Evolutionary conservation across 192 early-diverging fungal genomes (phyloP), one percentile per base, ranked within the genome.

Genomic region (Geosiphon pyriformis): DNA sequence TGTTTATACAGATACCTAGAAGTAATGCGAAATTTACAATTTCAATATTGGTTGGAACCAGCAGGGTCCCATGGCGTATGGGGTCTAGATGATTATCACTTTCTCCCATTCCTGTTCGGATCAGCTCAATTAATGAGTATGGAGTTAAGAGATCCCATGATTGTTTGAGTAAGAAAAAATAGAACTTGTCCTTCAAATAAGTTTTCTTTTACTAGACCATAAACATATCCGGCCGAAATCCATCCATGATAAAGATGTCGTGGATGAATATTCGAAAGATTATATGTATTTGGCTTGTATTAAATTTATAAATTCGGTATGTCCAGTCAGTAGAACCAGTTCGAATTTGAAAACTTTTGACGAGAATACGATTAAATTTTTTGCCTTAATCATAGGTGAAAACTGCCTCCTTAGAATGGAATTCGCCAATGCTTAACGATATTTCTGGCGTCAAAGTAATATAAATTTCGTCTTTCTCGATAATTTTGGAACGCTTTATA

Each of bases 51-150:
- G 90, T 80, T 98, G 22, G 96, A 98, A 70, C 96, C 96, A 12
- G 96, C 96, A 30, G 96, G 96, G 8, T 90, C 88, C 12, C 96
- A 98, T 64, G 96, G 96, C 58, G 96, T 98, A n/a, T 98, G 96
- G 96, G 96, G 96, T 2, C 81, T 98, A 46, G 95, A 98, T 67
- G 96, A 98, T 72, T 96, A 94, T 74, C 95, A 98, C 62, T 97
- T 97, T 67, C 72, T 98, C 72, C 94, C 96, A 6, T 98, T 95
- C 72, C 47, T 94, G 55, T 98, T 95, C 82, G 96, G 94, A 3
- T 79, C 90, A 12, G 85, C 89, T 12, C 94, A 98, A 73, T 79
- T 98, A 32, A 75, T 83, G 55, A 85, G 85, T 86, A 70, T 54
- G 68, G 37, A 48, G 59, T 0, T 11, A 65, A 23, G 34, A 50